Evolutionary conservation across 2,329 filamentous ascomycete species (phyloP).

Genomic region (Trichoderma atroviride): DNA sequence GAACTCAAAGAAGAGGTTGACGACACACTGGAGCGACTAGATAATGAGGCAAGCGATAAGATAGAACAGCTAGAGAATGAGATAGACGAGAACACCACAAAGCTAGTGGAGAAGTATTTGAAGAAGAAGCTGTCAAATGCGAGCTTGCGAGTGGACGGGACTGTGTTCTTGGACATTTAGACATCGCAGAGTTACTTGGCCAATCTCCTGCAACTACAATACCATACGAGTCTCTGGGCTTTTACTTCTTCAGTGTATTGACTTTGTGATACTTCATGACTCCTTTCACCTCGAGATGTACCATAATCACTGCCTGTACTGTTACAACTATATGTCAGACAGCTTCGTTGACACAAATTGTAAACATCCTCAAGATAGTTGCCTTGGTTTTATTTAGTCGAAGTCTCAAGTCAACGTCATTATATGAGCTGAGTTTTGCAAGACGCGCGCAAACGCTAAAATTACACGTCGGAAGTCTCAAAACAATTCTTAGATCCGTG

Average conservation of each 20-base stretch:
- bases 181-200: background rate
- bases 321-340: background rate
- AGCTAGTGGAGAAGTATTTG: background rate
- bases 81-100: background rate
- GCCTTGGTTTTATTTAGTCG: no score
- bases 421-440: no score
- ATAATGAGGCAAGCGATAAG: background rate
- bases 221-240: background rate
- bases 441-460: no score
- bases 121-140: background rate
- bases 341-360: no score
- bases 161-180: background rate
- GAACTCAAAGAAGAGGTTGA: background rate
- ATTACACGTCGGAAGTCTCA: no score
- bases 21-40: background rate
- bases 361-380: no score
- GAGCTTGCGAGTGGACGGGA: background rate
- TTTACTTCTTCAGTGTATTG: background rate
- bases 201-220: background rate
- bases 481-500: no score
- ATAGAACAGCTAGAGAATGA: background rate
- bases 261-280: background rate
- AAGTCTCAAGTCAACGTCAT: no score
- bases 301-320: background rate
- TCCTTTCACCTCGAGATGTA: background rate